Base-by-base conservation (phyloP, 176 grass and related monocot genomes). In the Paspalum vaginatum region DNA sequence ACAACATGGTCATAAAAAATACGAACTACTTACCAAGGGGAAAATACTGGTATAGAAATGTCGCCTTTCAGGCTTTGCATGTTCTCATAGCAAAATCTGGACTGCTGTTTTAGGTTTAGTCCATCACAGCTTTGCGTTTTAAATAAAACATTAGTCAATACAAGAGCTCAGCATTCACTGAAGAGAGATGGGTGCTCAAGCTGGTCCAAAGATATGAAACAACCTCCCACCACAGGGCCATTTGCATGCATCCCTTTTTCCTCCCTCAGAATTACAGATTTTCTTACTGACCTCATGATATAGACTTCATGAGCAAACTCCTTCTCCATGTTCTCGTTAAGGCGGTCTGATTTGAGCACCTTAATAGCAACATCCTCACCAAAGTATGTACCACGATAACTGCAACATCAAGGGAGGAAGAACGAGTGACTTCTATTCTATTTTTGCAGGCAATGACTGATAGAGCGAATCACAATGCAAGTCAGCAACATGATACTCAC, bases 311-410 rank as follows among this genome's bases (percentile, higher is more conserved):
- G 86, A 20, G 77, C 72, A 87, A 94, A 94, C 81, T 94, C 92
- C 39, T 84, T 68, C 42, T 91, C 75, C 92, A 91, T 89, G 61
- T 94, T 89, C 81, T 85, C 54, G 44, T 89, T 91, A 65, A 91
- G 70, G 50, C 86, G 74, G 63, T 91, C 89, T 47, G 80, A 89
- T 67, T 94, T 94, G 48, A 94, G 80, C 46, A 91, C 86, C 78
- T 94, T 94, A 66, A 94, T 87, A 18, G 92, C 92, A 62, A 94
- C 92, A 87, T 94, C 92, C 69, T 94, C 86, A 68, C 86, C 81
- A n/a, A 68, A 79, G 78, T 94, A 94, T 84, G 72, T 82, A 71
- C 92, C 92, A 47, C 46, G 92, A 68, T 94, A 94, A 61, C 92
- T 94, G 72, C 41, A 27, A 37, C 25, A 39, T 55, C n/a, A 66